Conservation (phyloP, 176 grass and related monocot species). For the Themeda triandra region DNA sequence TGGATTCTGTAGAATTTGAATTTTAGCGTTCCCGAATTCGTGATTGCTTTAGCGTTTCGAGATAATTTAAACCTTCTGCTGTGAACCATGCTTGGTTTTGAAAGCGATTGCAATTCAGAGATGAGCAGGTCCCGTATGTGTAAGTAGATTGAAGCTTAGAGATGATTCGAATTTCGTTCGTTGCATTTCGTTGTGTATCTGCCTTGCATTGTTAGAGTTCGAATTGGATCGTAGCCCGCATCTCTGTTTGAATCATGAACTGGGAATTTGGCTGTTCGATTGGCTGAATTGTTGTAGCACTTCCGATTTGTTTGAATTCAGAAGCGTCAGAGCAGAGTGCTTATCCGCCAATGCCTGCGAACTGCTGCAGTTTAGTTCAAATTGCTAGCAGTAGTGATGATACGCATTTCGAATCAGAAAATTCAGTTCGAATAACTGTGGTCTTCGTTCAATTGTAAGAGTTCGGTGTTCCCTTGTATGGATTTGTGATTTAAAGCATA, state of each 20-base stretch:
- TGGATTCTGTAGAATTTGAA: too few relatives aligned
- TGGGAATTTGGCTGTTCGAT: background rate
- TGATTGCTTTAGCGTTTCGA: too few relatives aligned
- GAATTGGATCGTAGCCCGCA: background rate
- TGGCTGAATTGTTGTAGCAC: background rate
- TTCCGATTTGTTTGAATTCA: background rate
- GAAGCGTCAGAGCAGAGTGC: background rate
- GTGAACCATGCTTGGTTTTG: too few relatives aligned
- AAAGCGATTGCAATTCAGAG: too few relatives aligned
- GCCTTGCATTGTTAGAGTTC: background rate
- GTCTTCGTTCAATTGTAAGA: background rate
- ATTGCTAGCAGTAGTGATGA: background rate
- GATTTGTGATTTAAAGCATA: background rate
- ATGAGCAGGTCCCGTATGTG: too few relatives aligned
- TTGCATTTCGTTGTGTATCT: background rate
- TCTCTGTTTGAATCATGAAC: constrained; percentile 1
- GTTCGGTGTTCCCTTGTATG: background rate
- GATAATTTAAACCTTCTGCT: too few relatives aligned
- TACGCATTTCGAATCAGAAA: background rate
- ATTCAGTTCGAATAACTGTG: background rate
- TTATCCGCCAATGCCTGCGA: background rate
- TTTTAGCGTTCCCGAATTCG: too few relatives aligned
- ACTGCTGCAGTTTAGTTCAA: background rate
- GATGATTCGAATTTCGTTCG: too few relatives aligned
- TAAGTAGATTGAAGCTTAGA: too few relatives aligned